Evolutionary conservation across 768 basidiomycete species (phyloP).

Genomic region (Mrakia frigida): DNA sequence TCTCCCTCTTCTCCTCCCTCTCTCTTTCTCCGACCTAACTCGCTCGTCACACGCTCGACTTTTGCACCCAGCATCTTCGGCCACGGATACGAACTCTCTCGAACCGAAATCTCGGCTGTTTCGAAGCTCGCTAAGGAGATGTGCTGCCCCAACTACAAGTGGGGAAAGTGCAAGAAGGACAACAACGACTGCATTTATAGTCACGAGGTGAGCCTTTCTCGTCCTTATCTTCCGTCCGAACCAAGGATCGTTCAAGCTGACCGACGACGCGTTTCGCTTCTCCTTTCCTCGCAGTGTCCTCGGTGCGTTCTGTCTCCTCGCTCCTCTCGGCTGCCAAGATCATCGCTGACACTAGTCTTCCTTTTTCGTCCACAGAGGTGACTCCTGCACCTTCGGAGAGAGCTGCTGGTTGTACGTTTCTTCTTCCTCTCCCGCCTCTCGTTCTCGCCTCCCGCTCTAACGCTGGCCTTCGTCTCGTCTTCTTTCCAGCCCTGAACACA

Average conservation of each 20-base stretch:
- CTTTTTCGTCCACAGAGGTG: not conserved
- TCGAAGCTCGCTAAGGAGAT: not conserved
- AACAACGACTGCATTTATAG: not conserved
- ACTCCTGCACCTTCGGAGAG: slow-evolving; percentile 3
- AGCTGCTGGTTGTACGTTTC: not conserved
- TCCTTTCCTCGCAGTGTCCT: not conserved
- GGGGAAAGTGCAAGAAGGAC: slow-evolving; percentile 1
- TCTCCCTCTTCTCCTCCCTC: no score
- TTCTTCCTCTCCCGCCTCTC: not conserved
- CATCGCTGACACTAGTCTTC: not conserved
- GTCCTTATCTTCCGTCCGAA: not conserved
- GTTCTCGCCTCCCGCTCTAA: not conserved
- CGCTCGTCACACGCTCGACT: no score
- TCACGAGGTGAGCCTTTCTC: not conserved
- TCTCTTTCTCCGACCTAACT: no score
- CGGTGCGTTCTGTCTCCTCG: not conserved
- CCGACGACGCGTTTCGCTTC: not conserved
- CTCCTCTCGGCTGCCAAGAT: not conserved
- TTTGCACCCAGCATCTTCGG: not conserved
- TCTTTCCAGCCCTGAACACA: not conserved
- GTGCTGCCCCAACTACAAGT: not conserved
- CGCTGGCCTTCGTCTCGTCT: not conserved
- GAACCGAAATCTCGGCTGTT: not conserved
- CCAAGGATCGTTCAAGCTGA: not conserved
- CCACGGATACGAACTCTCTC: not conserved